phyloP scores from a whole-genome alignment of 2,329 filamentous ascomycete species.

The Escovopsis weberi region DNA sequence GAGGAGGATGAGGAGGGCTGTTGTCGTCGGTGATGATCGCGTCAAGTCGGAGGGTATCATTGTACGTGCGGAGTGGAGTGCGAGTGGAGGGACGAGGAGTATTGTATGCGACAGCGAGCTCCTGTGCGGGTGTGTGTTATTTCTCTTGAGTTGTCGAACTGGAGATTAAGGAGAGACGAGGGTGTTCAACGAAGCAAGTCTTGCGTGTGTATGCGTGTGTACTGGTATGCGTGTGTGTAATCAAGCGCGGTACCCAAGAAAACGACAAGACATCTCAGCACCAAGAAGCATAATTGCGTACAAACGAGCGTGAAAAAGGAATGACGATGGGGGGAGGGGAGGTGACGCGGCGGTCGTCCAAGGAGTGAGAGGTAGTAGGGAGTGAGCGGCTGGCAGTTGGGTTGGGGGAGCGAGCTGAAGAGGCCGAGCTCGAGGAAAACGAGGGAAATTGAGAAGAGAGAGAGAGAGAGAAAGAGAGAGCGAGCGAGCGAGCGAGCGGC shows the following conservation, averaged over 20 bases:
- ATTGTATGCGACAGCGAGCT: background rate
- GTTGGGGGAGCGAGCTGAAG: background rate
- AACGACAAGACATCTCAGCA: background rate
- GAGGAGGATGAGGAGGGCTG: slow-evolving; percentile 3
- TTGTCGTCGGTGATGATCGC: background rate
- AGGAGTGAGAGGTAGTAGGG: background rate
- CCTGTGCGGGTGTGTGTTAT: background rate
- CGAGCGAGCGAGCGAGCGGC: background rate
- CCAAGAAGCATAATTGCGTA: slow-evolving; percentile 1
- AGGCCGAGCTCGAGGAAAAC: background rate
- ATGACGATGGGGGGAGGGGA: background rate
- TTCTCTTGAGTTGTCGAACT: background rate
- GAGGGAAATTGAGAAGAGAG: background rate
- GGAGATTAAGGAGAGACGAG: background rate
- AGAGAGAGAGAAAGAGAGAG: too few species aligned
- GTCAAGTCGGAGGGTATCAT: slow-evolving; percentile 3
- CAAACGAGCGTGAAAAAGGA: background rate
- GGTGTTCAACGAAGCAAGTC: background rate
- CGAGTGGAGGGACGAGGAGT: background rate
- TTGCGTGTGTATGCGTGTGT: too few species aligned
- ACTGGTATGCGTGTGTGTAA: background rate
- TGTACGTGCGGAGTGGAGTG: background rate
- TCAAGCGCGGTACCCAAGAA: background rate
- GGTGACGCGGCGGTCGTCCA: background rate
- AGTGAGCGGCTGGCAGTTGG: background rate